phyloP scores from a whole-genome alignment of 164 flowering plant species.

The Vitis rotundifolia region DNA sequence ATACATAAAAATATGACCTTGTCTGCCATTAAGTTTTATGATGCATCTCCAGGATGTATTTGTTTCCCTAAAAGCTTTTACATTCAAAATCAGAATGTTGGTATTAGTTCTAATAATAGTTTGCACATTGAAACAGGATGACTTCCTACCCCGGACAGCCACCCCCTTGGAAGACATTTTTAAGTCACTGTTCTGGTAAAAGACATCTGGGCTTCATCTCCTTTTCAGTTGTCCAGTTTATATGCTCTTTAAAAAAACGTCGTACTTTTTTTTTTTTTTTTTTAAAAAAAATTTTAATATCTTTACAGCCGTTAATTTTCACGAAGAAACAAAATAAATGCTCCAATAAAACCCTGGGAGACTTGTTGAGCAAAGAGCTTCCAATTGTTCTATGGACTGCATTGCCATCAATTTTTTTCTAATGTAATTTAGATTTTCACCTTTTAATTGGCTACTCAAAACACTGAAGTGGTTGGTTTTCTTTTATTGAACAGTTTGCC shows the following conservation, averaged over 20 bases:
- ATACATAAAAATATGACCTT: too few species aligned
- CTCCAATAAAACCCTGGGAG: not conserved
- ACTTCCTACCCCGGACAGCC: slow-evolving; percentile 93
- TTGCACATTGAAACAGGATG: slow-evolving; percentile 67
- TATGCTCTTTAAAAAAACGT: not conserved
- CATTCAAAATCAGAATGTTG: not conserved
- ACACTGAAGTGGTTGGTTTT: not conserved
- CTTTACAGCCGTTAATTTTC: not conserved
- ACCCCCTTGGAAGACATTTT: slow-evolving; percentile 90
- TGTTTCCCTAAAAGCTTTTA: not conserved
- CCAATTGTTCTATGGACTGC: not conserved
- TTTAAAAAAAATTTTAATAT: not conserved
- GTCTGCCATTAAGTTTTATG: too few species aligned
- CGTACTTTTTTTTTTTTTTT: not conserved
- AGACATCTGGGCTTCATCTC: slow-evolving; percentile 13
- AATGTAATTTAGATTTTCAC: not conserved
- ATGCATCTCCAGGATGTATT: not conserved
- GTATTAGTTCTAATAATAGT: not conserved
- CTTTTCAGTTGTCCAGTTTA: not conserved
- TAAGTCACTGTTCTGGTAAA: slow-evolving; percentile 95
- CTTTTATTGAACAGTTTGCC: slow-evolving; percentile 72
- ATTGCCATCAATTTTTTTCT: not conserved
- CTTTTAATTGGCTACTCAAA: not conserved
- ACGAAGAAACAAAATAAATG: not conserved
- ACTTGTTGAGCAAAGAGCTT: not conserved